phyloP scores from a whole-genome alignment of 1,284 basidiomycete genomes.

The Trichosporon sp. region DNA sequence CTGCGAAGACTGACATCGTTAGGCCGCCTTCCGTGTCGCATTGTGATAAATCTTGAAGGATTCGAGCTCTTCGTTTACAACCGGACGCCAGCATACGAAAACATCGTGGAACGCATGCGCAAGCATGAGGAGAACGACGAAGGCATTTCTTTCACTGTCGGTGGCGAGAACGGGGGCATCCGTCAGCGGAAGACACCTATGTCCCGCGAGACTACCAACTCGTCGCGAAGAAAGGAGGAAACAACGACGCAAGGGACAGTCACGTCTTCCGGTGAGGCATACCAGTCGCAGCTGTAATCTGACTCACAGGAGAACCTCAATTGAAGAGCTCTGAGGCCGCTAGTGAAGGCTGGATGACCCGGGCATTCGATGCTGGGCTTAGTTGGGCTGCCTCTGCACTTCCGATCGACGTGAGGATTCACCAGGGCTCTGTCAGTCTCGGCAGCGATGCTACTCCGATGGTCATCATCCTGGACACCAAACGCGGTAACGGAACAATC shows the following conservation, averaged over 20 bases:
- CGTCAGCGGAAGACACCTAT: constrained; percentile 6
- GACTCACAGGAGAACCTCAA: not conserved
- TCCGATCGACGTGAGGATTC: constrained; percentile 68
- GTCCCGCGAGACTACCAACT: constrained; percentile 1
- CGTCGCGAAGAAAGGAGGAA: not conserved
- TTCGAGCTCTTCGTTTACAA: constrained; percentile 89
- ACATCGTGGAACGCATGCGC: constrained; percentile 70
- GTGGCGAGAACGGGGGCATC: not conserved
- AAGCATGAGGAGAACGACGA: constrained; percentile 28
- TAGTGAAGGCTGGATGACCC: not conserved
- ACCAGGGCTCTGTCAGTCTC: constrained; percentile 68
- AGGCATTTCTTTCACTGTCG: not conserved
- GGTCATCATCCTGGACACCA: constrained; percentile 71
- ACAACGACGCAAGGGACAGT: not conserved
- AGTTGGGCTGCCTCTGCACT: constrained; percentile 51
- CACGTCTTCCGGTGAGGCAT: not conserved
- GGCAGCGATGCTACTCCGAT: constrained; percentile 79
- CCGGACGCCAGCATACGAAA: constrained; percentile 75
- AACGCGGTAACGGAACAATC: constrained; percentile 65
- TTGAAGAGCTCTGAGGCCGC: not conserved
- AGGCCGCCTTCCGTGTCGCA: constrained; percentile 61
- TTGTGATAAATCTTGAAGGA: constrained; percentile 71
- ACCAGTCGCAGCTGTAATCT: not conserved
- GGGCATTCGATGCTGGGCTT: constrained; percentile 16
- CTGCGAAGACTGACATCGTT: not conserved